Percentiles rank a stretch among this genome's conserved stretches.
phyloP scores from a whole-genome alignment of 73 alveolate species.

The Durusdinium trenchii region DNA sequence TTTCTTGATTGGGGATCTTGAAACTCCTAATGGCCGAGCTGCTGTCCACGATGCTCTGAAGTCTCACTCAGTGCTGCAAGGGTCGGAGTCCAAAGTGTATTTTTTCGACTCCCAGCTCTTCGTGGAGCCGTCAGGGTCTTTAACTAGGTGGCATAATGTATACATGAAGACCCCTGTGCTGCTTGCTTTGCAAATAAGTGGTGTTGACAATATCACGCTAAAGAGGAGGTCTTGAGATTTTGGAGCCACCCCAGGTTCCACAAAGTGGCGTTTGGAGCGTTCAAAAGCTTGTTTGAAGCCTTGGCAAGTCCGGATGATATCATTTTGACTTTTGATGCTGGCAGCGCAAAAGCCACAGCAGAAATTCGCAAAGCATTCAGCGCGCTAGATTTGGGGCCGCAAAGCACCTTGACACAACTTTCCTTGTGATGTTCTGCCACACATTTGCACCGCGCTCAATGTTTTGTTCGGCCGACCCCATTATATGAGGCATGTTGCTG shows the following conservation, averaged over 20 bases:
- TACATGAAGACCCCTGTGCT: background rate
- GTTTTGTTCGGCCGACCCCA: background rate
- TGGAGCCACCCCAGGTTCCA: background rate
- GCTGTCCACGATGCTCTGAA: background rate
- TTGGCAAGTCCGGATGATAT: background rate
- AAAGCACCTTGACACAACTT: background rate
- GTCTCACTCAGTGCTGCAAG: background rate
- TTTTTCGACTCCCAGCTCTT: background rate
- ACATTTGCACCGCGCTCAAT: background rate
- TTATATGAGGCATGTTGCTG: background rate
- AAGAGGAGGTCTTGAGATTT: background rate
- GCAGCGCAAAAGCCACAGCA: background rate
- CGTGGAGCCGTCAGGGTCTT: background rate
- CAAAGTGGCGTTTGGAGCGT: too few relatives aligned
- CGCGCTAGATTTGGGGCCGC: background rate
- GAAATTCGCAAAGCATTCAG: background rate
- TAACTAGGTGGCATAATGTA: background rate
- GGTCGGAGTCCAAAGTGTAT: background rate
- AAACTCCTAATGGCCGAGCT: background rate
- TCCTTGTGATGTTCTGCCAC: background rate
- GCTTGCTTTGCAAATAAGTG: background rate
- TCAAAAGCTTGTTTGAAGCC: background rate
- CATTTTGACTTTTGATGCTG: background rate
- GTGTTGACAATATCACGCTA: background rate
- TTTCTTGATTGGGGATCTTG: background rate